Evolutionary conservation across 2,329 filamentous ascomycete genomes (phyloP).

Genomic region (Fusarium sp.): DNA sequence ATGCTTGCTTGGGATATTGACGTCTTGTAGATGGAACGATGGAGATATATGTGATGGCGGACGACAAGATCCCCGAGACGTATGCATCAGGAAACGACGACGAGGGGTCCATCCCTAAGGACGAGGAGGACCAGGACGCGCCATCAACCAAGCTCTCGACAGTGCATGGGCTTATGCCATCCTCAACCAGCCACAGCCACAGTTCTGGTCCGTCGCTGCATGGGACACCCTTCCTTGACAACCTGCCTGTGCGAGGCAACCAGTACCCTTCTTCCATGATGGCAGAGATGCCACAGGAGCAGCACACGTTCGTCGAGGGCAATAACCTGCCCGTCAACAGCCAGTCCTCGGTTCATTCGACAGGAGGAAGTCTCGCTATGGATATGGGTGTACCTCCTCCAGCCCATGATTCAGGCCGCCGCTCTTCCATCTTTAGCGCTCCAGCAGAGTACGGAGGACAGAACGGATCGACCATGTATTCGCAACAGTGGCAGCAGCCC

Average conservation of each 20-base stretch:
- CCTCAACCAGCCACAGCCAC: conserved; percentile 53
- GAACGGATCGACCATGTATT: conserved; percentile 53
- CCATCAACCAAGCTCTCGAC: conserved; percentile 51
- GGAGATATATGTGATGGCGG: conserved; percentile 62
- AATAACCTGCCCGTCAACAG: conserved; percentile 50
- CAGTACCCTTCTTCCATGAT: conserved; percentile 57
- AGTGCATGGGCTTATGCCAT: conserved; percentile 51
- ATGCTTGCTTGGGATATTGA: conserved; percentile 5
- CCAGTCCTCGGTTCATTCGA: conserved; percentile 50
- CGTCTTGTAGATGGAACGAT: conserved; percentile 57
- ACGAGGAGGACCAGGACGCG: conserved; percentile 56
- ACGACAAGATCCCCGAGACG: conserved; percentile 62
- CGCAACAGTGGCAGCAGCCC: conserved; percentile 60
- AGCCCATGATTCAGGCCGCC: conserved; percentile 58
- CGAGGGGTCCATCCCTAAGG: conserved; percentile 53
- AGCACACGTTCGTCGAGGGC: conserved; percentile 55
- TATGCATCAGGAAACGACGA: conserved; percentile 62
- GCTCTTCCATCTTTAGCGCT: conserved; percentile 57
- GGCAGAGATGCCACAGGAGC: conserved; percentile 56
- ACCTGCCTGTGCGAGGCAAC: conserved; percentile 57
- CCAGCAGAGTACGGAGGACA: conserved; percentile 57
- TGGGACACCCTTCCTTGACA: conserved; percentile 53
- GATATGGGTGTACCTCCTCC: conserved; percentile 58
- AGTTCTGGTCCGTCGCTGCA: conserved; percentile 49
- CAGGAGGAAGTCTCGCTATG: conserved; percentile 53